These are phyloP conservation scores for Hymenoscyphus linearis DNA, from an alignment of 2,329 filamentous ascomycete genomes.

Conservation along the genomic window DNA sequence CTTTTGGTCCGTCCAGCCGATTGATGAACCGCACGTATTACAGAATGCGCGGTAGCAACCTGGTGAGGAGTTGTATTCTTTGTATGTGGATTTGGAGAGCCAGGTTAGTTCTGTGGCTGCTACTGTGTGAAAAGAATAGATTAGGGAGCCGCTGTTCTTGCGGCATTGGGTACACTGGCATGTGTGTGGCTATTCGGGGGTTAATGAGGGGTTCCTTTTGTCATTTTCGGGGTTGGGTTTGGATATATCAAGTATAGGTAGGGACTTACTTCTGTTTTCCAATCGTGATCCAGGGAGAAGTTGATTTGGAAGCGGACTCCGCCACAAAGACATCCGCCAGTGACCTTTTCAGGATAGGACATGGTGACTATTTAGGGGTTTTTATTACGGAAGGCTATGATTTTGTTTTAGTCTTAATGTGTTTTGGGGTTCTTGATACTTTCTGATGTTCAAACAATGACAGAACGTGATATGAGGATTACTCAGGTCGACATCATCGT, in stretches of 20 bases:
- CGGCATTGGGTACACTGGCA: conserved; percentile 54
- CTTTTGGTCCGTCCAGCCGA: conserved; percentile 41
- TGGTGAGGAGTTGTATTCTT: conserved; percentile 38
- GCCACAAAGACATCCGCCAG: conserved; percentile 48
- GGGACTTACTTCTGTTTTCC: conserved; percentile 32
- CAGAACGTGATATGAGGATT: background rate
- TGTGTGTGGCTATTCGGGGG: conserved; percentile 36
- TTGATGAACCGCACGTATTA: conserved; percentile 41
- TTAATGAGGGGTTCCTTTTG: too few relatives aligned
- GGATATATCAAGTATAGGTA: background rate
- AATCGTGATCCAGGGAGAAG: conserved; percentile 43
- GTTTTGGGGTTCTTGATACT: background rate
- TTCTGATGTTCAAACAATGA: background rate
- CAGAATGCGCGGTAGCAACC: conserved; percentile 44
- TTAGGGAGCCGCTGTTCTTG: conserved; percentile 44
- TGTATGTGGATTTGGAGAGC: conserved; percentile 23
- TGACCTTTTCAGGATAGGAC: conserved; percentile 30
- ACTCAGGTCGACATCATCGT: background rate
- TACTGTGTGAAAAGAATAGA: conserved; percentile 39
- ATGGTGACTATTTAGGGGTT: background rate
- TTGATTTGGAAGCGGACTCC: conserved; percentile 44
- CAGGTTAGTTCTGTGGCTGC: conserved; percentile 34
- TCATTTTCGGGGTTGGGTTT: background rate
- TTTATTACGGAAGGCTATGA: background rate
- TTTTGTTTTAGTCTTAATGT: background rate